These are phyloP conservation scores for Candida xyloterini DNA, from an alignment of 805 yeast genomes.

Conservation along the genomic window DNA sequence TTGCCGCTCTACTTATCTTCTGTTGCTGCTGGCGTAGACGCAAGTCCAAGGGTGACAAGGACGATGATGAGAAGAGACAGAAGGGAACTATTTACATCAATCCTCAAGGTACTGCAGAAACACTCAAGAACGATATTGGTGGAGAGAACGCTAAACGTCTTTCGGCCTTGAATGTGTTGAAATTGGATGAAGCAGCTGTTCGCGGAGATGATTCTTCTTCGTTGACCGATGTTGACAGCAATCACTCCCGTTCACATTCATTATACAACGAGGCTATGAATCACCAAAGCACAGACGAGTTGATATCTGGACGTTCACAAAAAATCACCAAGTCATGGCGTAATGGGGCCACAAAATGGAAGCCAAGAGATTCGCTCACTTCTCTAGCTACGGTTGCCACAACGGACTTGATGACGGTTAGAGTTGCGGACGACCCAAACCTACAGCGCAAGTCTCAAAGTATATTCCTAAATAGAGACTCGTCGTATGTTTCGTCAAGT, in stretches of 20 bases:
- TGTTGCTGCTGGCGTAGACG: constrained; percentile 54
- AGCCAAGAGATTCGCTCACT: constrained; percentile 60
- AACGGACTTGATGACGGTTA: constrained; percentile 74
- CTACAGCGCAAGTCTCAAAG: constrained; percentile 38
- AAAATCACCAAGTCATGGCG: constrained; percentile 63
- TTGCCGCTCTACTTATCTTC: constrained; percentile 47
- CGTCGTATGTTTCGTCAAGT: constrained; percentile 15
- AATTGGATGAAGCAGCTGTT: constrained; percentile 41
- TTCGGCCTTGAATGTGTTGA: constrained; percentile 49
- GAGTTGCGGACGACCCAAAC: constrained; percentile 62
- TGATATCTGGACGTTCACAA: constrained; percentile 28
- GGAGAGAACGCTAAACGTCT: constrained; percentile 34
- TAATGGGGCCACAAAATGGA: constrained; percentile 38
- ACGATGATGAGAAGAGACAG: constrained; percentile 26
- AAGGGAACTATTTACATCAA: constrained; percentile 18
- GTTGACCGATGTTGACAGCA: constrained; percentile 49
- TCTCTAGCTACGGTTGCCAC: constrained; percentile 85
- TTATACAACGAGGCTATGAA: constrained; percentile 39
- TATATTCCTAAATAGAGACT: constrained; percentile 30
- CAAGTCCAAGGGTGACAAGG: constrained; percentile 31
- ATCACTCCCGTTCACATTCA: constrained; percentile 28
- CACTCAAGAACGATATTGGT: constrained; percentile 23
- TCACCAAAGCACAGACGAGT: constrained; percentile 39
- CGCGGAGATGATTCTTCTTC: constrained; percentile 43
- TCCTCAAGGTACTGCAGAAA: constrained; percentile 21